phyloP scores from a whole-genome alignment of 768 basidiomycete species.

The Sarcomyxa edulis region DNA sequence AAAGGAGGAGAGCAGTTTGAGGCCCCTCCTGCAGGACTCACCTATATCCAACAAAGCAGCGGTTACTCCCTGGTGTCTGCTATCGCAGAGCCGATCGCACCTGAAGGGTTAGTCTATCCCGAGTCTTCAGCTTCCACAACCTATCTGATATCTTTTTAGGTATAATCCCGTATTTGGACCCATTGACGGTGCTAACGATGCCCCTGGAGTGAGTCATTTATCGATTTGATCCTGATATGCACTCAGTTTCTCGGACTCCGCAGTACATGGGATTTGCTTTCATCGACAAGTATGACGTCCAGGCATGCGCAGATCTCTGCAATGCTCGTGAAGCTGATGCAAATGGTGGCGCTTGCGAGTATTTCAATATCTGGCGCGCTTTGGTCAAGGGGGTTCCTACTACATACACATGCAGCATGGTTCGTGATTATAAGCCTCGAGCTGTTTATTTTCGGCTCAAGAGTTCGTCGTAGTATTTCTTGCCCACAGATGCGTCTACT shows the following conservation, averaged over 20 bases:
- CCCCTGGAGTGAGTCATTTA: conserved; percentile 30
- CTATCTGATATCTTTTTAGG: too few species aligned
- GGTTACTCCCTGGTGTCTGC: conserved; percentile 30
- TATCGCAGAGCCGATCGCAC: conserved; percentile 31
- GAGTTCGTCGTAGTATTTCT: conserved; percentile 30
- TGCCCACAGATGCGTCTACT: too few species aligned
- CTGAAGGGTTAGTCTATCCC: too few species aligned
- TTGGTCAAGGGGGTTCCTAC: conserved; percentile 39
- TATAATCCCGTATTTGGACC: conserved; percentile 44
- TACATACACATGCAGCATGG: conserved; percentile 46
- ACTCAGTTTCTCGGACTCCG: not conserved
- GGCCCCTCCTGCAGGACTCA: conserved; percentile 27
- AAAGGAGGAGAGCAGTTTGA: conserved; percentile 36
- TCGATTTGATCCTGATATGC: conserved; percentile 1
- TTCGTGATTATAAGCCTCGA: conserved; percentile 22
- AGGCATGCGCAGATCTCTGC: conserved; percentile 39
- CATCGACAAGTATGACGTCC: conserved; percentile 41
- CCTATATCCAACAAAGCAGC: conserved; percentile 39
- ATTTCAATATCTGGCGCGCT: conserved; percentile 51
- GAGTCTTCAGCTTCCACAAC: too few species aligned
- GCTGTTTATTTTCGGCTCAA: too few species aligned
- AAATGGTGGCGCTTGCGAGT: conserved; percentile 39
- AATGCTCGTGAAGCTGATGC: conserved; percentile 36
- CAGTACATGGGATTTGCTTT: conserved; percentile 51
- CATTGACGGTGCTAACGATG: conserved; percentile 40